Evolutionary conservation across 2,329 filamentous ascomycete species (phyloP).

Genomic region (Polytolypa hystricis): DNA sequence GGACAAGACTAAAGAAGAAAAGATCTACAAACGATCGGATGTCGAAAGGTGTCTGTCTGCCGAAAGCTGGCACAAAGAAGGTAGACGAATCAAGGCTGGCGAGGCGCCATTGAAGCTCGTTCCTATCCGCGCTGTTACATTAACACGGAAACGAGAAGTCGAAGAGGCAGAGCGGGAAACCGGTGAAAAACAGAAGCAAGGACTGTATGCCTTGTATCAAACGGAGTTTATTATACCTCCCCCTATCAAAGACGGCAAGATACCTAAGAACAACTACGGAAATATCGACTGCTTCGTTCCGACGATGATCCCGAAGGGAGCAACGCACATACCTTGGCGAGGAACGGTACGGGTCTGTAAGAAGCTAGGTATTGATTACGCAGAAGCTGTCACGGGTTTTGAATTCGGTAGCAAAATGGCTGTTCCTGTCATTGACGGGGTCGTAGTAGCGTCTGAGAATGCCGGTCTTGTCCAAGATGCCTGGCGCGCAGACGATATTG

Average conservation of each 20-base stretch:
- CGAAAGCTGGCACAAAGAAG: conserved; percentile 97
- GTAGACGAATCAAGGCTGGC: conserved; percentile 60
- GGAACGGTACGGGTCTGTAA: conserved; percentile 73
- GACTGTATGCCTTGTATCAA: conserved; percentile 70
- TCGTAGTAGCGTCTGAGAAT: conserved; percentile 76
- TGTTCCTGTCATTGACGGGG: conserved; percentile 80
- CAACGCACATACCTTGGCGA: conserved; percentile 69
- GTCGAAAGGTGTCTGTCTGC: conserved; percentile 78
- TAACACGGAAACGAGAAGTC: conserved; percentile 76
- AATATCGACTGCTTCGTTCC: conserved; percentile 95
- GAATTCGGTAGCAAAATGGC: conserved; percentile 94
- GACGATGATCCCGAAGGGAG: conserved; percentile 81
- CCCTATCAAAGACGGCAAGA: conserved; percentile 71
- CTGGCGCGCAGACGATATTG: conserved; percentile 65
- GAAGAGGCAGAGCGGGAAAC: conserved; percentile 70
- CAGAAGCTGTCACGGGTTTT: conserved; percentile 90
- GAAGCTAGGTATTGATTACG: conserved; percentile 73
- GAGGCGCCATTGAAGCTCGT: conserved; percentile 73
- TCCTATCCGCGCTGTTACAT: conserved; percentile 81
- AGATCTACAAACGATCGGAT: conserved; percentile 69
- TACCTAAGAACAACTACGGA: conserved; percentile 88
- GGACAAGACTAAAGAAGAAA: conserved; percentile 60
- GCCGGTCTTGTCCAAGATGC: conserved; percentile 64
- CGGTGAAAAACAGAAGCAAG: conserved; percentile 76
- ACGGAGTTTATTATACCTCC: conserved; percentile 93